Percentiles rank a stretch among this genome's conserved stretches.
Conservation (phyloP, 2,329 filamentous ascomycete genomes). For the Penicillium sp. region DNA sequence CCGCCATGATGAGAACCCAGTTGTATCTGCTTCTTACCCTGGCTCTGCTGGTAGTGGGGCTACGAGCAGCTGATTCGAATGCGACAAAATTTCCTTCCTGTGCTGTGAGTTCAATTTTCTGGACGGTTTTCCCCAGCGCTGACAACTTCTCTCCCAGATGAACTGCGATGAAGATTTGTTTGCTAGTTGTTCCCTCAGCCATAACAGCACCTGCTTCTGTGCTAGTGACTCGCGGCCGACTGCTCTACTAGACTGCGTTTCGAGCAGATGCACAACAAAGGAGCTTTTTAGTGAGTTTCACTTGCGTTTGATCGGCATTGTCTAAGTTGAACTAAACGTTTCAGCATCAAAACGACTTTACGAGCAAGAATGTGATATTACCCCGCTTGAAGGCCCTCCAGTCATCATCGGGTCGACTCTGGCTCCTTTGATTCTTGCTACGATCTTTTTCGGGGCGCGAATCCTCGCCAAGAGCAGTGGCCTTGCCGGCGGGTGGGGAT, state of each 20-base stretch:
- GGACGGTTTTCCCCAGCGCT: no score
- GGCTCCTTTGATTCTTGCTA: slow-evolving; percentile 20
- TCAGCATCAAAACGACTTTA: slow-evolving; percentile 18
- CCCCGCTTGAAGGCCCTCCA: slow-evolving; percentile 5
- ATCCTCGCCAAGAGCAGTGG: slow-evolving; percentile 17
- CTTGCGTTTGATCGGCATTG: background rate
- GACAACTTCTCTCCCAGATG: slow-evolving; percentile 1
- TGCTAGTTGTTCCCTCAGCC: slow-evolving; percentile 14
- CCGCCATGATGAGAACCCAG: slow-evolving; percentile 9
- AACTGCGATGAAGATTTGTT: slow-evolving; percentile 11
- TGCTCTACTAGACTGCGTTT: slow-evolving; percentile 10
- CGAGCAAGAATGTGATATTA: slow-evolving; percentile 18
- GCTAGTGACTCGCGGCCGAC: slow-evolving; percentile 1
- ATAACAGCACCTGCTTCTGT: slow-evolving; percentile 18
- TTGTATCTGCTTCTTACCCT: slow-evolving; percentile 5
- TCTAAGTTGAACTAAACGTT: background rate
- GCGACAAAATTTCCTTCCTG: slow-evolving; percentile 14
- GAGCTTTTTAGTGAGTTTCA: slow-evolving; percentile 20
- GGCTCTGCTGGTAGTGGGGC: slow-evolving; percentile 6
- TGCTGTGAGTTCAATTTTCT: slow-evolving; percentile 1
- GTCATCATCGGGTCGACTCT: slow-evolving; percentile 9
- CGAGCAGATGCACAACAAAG: slow-evolving; percentile 17
- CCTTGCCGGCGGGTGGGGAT: slow-evolving; percentile 25
- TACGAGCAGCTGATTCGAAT: slow-evolving; percentile 1
- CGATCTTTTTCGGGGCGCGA: slow-evolving; percentile 20